These are phyloP conservation scores for Rhypophila decipiens DNA, from an alignment of 495 filamentous ascomycete genomes.

Conservation along the genomic window DNA sequence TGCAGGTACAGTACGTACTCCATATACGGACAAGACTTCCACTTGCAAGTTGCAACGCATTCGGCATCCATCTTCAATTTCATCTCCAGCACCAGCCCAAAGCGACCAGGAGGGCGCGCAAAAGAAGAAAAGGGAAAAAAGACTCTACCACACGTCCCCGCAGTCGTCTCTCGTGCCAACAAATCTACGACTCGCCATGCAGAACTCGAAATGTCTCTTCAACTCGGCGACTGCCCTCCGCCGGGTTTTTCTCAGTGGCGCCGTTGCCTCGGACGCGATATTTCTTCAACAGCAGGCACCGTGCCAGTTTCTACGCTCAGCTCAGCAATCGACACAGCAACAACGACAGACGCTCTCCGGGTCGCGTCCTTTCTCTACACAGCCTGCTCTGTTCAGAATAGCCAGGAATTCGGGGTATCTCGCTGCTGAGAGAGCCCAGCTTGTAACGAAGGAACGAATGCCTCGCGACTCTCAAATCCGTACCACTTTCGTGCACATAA, in stretches of 20 bases:
- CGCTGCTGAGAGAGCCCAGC: not conserved
- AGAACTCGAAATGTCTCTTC: constrained; percentile 29
- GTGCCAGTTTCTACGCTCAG: constrained; percentile 11
- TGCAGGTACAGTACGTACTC: too few relatives aligned
- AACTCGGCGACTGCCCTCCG: constrained; percentile 33
- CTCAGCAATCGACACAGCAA: not conserved
- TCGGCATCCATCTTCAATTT: too few relatives aligned
- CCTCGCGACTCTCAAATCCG: constrained; percentile 51
- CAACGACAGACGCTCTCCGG: not conserved
- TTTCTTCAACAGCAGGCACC: not conserved
- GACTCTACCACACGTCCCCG: too few relatives aligned
- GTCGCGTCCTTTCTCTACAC: not conserved
- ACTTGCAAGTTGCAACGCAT: too few relatives aligned
- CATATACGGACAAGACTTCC: too few relatives aligned
- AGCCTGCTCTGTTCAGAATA: not conserved
- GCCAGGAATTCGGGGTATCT: not conserved
- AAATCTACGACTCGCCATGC: constrained; percentile 29
- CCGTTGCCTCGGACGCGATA: not conserved
- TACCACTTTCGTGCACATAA: constrained; percentile 44
- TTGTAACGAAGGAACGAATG: not conserved
- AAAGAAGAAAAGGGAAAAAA: too few relatives aligned
- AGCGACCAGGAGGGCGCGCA: too few relatives aligned
- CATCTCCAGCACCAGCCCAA: too few relatives aligned
- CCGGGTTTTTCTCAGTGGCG: constrained; percentile 29
- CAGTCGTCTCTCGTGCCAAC: too few relatives aligned